Conservation (phyloP, 805 yeast genomes). For the Peterozyma xylosa region DNA sequence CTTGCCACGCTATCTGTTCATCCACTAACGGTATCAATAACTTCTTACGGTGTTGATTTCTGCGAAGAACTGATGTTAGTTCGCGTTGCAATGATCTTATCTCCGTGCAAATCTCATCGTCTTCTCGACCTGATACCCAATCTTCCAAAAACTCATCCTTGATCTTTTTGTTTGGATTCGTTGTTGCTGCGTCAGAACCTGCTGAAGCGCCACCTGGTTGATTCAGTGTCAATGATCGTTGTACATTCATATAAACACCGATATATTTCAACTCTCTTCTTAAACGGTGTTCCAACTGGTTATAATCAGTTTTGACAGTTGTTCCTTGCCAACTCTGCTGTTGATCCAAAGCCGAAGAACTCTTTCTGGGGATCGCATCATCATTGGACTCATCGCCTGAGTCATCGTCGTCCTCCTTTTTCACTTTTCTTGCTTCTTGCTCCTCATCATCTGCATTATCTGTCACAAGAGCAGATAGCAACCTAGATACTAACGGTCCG, state of each 20-base stretch:
- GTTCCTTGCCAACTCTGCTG: conserved; percentile 42
- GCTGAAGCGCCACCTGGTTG: conserved; percentile 16
- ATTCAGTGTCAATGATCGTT: conserved; percentile 26
- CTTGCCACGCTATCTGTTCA: conserved; percentile 92
- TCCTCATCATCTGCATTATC: conserved; percentile 21
- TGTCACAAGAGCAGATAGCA: conserved; percentile 71
- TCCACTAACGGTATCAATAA: conserved; percentile 65
- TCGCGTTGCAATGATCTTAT: conserved; percentile 66
- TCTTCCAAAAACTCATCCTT: conserved; percentile 36
- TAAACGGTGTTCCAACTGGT: conserved; percentile 77
- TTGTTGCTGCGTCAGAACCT: not conserved
- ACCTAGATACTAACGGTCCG: conserved; percentile 84
- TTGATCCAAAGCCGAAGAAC: conserved; percentile 23
- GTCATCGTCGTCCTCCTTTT: conserved; percentile 13
- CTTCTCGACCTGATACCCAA: conserved; percentile 80
- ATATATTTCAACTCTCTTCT: conserved; percentile 83
- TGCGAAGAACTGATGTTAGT: conserved; percentile 48
- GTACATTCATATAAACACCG: conserved; percentile 74
- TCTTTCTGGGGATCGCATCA: conserved; percentile 10
- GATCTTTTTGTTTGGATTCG: conserved; percentile 12
- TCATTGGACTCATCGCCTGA: conserved; percentile 12
- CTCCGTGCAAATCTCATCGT: conserved; percentile 89
- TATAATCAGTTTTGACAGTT: conserved; percentile 53
- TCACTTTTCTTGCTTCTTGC: conserved; percentile 9
- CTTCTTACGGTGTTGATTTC: conserved; percentile 63